Evolutionary conservation across 441 rosid genomes (phyloP), one percentile per base, ranked within the genome.

Genomic region (Geranium incanum): DNA sequence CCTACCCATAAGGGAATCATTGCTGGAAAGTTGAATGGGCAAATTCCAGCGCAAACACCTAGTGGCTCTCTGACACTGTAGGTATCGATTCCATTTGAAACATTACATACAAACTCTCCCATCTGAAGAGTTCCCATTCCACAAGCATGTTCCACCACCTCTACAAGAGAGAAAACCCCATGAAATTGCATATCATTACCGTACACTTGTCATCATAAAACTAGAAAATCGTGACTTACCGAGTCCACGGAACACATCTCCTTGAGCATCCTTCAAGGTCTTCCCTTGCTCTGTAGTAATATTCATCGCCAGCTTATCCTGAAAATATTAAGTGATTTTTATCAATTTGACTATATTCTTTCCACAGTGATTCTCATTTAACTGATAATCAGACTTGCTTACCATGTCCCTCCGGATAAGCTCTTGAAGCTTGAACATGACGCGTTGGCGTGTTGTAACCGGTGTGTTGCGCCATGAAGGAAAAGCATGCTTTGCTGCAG

Each of bases 1-100:
- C 72, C 66, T 81, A 91, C 98, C 98, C 98, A 93, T 80, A 93
- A 85, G 41, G 98, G 98, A 79, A 93, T 93, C 98, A 93, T 91
- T 21, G 98, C 98, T 12, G 98, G 97, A 73, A 93, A 93, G 85
- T 93, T 93, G 83, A 91, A 93, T 55, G 98, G 97, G 69, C 97
- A 93, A 71, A 93, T 89, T 55, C 97, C 98, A 62, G 98, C 98
- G 79, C 97, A 93, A 48, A 93, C 93, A 68, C 97, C 98, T 21
- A 93, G 88, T 5, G 98, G 97, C 81, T 89, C 98, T 78, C 97
- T 86, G 55, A 89, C 36, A 79, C 98, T 89, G 75, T 78, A 93
- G 0, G 98, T 91, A 81, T 93, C 98, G 43, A 93, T 88, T 81
- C 98, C 97, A 81, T 78, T 89, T n/a, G 96, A 81, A 28, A 89